phyloP scores from a whole-genome alignment of 306 rosid genomes.

The Cucumis hystrix region DNA sequence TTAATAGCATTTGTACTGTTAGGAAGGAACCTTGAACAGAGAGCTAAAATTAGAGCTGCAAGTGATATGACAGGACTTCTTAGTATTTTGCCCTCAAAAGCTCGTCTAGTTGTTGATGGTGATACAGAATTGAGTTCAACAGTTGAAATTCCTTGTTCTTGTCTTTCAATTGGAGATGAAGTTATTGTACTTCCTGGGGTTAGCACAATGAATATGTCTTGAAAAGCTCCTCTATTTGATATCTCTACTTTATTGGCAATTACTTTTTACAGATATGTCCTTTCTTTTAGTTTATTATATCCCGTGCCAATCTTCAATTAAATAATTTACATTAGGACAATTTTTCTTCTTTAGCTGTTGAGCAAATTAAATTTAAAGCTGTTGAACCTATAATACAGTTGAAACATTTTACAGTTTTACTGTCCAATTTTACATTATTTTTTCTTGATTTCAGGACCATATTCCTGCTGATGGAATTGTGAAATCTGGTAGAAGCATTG shows the following conservation, averaged over 20 bases:
- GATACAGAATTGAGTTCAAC: conserved; percentile 34
- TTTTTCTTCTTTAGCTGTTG: background rate
- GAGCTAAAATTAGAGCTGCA: conserved; percentile 94
- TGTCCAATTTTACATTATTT: background rate
- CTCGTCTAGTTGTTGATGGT: conserved; percentile 65
- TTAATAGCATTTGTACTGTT: conserved; percentile 89
- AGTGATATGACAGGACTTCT: conserved; percentile 98
- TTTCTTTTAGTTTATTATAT: background rate
- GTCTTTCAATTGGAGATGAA: conserved; percentile 81
- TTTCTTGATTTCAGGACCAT: conserved; percentile 49
- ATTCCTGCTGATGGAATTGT: conserved; percentile 96
- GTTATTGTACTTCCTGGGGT: conserved; percentile 86
- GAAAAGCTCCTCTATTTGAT: background rate
- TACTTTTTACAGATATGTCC: background rate
- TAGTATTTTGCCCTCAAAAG: conserved; percentile 79
- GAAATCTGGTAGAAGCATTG: conserved; percentile 81
- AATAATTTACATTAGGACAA: background rate
- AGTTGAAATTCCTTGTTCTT: conserved; percentile 81
- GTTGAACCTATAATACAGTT: background rate
- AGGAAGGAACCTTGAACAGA: conserved; percentile 94
- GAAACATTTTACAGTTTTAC: background rate
- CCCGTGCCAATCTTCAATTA: background rate
- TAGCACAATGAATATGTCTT: conserved; percentile 22
- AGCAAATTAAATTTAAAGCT: background rate
- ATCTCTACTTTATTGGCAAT: background rate